Evolutionary conservation across 2,329 filamentous ascomycete species (phyloP).

Genomic region (Neonectria neomacrospora): DNA sequence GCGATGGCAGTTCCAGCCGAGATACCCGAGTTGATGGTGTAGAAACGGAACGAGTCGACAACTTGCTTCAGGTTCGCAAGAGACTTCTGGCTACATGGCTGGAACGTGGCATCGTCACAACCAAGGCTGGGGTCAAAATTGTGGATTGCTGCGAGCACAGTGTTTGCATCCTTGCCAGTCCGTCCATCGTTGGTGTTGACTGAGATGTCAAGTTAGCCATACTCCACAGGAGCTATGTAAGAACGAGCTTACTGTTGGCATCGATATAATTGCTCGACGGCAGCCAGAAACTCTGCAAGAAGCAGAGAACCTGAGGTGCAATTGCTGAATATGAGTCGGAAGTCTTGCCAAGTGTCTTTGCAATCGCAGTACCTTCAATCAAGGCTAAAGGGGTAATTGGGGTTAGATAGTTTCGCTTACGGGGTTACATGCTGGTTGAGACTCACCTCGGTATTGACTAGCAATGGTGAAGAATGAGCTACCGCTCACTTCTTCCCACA

Average conservation of each 20-base stretch:
- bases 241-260: conserved; percentile 68
- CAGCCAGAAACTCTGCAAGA: conserved; percentile 80
- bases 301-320: conserved; percentile 78
- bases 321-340: conserved; percentile 71
- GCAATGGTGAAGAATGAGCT: conserved; percentile 83
- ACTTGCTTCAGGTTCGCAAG: conserved; percentile 82
- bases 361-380: conserved; percentile 74
- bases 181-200: conserved; percentile 70
- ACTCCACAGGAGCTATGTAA: too few species aligned
- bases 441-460: conserved; percentile 72
- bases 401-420: background rate
- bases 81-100: conserved; percentile 76
- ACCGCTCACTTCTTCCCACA: conserved; percentile 85
- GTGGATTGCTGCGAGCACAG: conserved; percentile 73
- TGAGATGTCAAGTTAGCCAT: conserved; percentile 28
- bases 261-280: conserved; percentile 67
- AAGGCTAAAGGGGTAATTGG: conserved; percentile 54
- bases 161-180: conserved; percentile 77
- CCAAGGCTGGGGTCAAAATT: conserved; percentile 74
- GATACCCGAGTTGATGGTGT: conserved; percentile 75
- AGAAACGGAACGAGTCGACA: conserved; percentile 80
- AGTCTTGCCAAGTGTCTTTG: conserved; percentile 68
- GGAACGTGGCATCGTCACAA: conserved; percentile 79
- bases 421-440: too few species aligned
- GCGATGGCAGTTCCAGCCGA: conserved; percentile 68